Conservation (phyloP, 108 stramenopile genomes). For the Conticribra weissflogii region DNA sequence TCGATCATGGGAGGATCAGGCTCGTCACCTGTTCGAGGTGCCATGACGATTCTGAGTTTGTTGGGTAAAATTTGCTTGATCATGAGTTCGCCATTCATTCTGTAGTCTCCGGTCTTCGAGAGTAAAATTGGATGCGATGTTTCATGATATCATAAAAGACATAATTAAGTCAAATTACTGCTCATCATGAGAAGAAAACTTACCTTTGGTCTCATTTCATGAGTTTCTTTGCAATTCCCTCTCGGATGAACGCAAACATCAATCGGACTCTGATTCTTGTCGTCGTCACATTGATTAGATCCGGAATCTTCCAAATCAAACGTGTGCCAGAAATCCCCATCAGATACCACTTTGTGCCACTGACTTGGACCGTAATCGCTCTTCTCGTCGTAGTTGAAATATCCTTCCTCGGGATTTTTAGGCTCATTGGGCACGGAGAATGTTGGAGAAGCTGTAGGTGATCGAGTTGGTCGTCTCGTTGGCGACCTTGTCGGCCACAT, state of each 20-base stretch:
- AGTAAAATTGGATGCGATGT: neutral
- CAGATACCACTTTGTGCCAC: constrained; percentile 24
- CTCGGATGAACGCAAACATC: constrained; percentile 53
- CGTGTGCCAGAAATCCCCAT: constrained; percentile 29
- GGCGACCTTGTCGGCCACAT: neutral
- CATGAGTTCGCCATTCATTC: constrained; percentile 31
- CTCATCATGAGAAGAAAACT: neutral
- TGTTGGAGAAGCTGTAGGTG: constrained; percentile 26
- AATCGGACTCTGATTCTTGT: constrained; percentile 71
- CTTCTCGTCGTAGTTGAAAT: constrained; percentile 44
- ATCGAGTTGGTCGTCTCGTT: constrained; percentile 9
- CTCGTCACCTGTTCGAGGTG: constrained; percentile 43
- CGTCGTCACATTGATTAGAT: constrained; percentile 50
- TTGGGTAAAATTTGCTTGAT: constrained; percentile 44
- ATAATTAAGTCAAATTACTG: neutral
- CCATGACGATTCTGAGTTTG: constrained; percentile 40
- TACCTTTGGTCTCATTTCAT: constrained; percentile 42
- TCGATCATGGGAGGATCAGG: constrained; percentile 61
- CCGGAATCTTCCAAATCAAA: constrained; percentile 27
- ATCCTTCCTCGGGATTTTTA: constrained; percentile 24
- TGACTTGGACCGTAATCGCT: constrained; percentile 28
- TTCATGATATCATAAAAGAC: neutral
- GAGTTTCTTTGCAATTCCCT: constrained; percentile 33
- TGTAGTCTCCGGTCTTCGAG: constrained; percentile 40
- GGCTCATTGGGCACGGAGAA: constrained; percentile 18